Evolutionary conservation across 2,329 filamentous ascomycete species (phyloP).

Genomic region (Colletotrichum cereale): DNA sequence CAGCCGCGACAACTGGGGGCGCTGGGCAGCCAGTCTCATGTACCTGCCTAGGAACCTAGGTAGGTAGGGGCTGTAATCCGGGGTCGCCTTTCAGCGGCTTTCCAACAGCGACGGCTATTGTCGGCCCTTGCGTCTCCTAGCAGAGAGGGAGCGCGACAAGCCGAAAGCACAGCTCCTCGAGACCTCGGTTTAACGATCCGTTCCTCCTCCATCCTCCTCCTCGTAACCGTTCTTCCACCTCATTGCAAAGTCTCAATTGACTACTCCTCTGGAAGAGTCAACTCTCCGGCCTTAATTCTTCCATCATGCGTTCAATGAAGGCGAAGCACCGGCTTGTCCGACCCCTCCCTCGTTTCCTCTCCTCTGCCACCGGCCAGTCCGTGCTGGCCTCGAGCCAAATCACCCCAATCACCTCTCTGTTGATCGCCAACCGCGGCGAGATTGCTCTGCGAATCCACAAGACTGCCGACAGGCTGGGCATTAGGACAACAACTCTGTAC

Average conservation of each 20-base stretch:
- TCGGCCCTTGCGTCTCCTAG: slow-evolving; percentile 21
- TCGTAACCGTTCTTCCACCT: neutral
- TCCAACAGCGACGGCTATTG: slow-evolving; percentile 32
- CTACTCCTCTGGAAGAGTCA: neutral
- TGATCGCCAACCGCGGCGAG: slow-evolving; percentile 97
- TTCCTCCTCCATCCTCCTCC: neutral
- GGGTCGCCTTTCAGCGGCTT: slow-evolving; percentile 37
- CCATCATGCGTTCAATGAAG: slow-evolving; percentile 68
- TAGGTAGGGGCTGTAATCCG: slow-evolving; percentile 10
- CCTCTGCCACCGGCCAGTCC: slow-evolving; percentile 42
- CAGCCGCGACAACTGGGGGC: too few relatives aligned
- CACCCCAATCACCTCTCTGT: slow-evolving; percentile 78
- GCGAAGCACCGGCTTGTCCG: slow-evolving; percentile 62
- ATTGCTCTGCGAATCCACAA: slow-evolving; percentile 94
- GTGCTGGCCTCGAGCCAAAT: slow-evolving; percentile 44
- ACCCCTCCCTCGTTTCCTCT: slow-evolving; percentile 55
- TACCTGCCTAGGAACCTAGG: too few relatives aligned
- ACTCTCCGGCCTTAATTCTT: slow-evolving; percentile 1
- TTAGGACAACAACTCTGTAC: slow-evolving; percentile 93
- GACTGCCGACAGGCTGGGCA: slow-evolving; percentile 89
- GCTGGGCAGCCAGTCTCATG: too few relatives aligned
- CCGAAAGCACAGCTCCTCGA: slow-evolving; percentile 33
- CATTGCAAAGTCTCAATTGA: slow-evolving; percentile 8
- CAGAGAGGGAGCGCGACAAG: slow-evolving; percentile 12
- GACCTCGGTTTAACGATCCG: slow-evolving; percentile 29